These are phyloP conservation scores for Comarum palustre DNA, from an alignment of 306 rosid genomes.

Conservation along the genomic window DNA sequence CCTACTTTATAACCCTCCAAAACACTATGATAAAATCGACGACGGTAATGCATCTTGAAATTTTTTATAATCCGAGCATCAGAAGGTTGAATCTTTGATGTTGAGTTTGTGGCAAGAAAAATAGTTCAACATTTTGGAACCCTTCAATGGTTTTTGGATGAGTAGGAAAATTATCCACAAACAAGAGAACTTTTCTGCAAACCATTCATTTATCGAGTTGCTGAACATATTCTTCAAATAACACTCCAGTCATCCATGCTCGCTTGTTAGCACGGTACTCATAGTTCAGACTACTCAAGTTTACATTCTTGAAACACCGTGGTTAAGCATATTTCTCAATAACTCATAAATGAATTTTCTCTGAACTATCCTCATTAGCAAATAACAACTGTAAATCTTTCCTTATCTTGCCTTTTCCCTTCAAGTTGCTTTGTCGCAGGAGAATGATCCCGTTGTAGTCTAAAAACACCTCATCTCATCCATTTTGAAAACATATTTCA, in stretches of 20 bases:
- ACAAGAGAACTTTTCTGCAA: not conserved
- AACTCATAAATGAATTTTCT: not conserved
- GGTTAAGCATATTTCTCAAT: not conserved
- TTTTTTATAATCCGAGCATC: not conserved
- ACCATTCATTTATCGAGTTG: not conserved
- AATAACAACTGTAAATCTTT: not conserved
- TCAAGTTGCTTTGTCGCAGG: too few species aligned
- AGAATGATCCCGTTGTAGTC: too few species aligned
- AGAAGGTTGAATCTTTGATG: not conserved
- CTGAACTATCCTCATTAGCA: not conserved
- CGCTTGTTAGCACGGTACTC: not conserved
- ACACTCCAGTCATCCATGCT: not conserved
- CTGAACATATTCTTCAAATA: too few species aligned
- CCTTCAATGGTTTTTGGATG: not conserved
- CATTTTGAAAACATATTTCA: too few species aligned
- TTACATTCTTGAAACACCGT: not conserved
- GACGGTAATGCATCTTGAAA: not conserved
- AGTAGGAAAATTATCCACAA: not conserved
- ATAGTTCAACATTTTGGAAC: not conserved
- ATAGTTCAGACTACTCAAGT: not conserved
- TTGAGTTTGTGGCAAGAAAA: not conserved
- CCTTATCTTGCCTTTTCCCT: not conserved
- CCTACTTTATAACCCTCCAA: not conserved
- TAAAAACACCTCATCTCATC: too few species aligned
- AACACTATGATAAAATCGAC: not conserved